Evolutionary conservation across 2,329 filamentous ascomycete genomes (phyloP), one percentile per base, ranked within the genome.

Genomic region (Trichoderma cornu-damae): DNA sequence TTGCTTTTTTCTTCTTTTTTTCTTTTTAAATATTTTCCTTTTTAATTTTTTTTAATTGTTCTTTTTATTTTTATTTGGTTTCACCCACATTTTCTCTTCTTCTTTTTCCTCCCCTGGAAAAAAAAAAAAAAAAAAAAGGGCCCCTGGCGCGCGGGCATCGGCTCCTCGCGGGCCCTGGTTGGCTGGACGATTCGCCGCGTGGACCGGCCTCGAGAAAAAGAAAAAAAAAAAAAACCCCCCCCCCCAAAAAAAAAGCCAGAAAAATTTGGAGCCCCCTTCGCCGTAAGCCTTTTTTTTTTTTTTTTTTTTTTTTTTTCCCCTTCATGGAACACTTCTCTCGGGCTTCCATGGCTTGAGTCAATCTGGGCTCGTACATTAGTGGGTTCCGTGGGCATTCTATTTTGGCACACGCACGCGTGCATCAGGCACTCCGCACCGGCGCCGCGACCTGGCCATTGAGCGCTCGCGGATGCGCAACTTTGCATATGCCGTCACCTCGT

Each of bases 201-300:
- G 32, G 55, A 11, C 38, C 37, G 26, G 26, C 26, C 26, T 28
- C 26, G 26, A n/a, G n/a, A n/a, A n/a, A n/a, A n/a, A n/a, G n/a
- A n/a, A n/a, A n/a, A n/a, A n/a, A n/a, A n/a, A n/a, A n/a, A n/a
- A n/a, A n/a, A n/a, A 18, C 34, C 14, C 48, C 18, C 22, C 18
- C n/a, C 37, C 37, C 30, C 38, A 51, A 12, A 28, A 16, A 37
- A 14, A 24, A n/a, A 26, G 40, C 34, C 32, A 35, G 37, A 40
- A 43, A 42, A 6, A n/a, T n/a, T 2, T 44, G 28, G 51, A 44
- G 32, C 34, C 43, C 56, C 56, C 57, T 51, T 50, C 53, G 57
- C 57, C n/a, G n/a, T n/a, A n/a, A 59, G 57, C 51, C 57, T 59
- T 59, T 51, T 50, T 59, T 59, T 56, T 49, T n/a, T n/a, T n/a